Base-by-base conservation (phyloP, 495 filamentous ascomycete genomes). In the Saxophila tyrrhenica region DNA sequence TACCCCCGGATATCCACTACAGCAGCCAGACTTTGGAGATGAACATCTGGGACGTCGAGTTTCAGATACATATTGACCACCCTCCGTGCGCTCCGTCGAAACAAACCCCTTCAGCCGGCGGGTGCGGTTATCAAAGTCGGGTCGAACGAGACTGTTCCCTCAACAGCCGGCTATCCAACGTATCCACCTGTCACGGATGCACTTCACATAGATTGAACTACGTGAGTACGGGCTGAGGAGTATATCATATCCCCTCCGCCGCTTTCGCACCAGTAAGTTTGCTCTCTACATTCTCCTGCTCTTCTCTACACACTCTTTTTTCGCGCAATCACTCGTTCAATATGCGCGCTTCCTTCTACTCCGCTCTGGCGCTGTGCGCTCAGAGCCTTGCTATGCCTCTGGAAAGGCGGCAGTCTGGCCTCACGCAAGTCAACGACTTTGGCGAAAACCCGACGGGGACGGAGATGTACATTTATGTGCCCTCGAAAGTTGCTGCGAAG, bases 381-480 rank as follows among this genome's bases (percentile, higher is more conserved):
- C 5, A 13, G 5, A 13, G 7, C 29, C 7, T 13, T 7, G 29
- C 29, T 5, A 35, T 35, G 29, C 29, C 29, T 35, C 29, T 35
- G 29, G 29, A 35, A 35, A 35, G 29, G 29, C 29, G 29, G 5
- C 29, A 35, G 13, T 35, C 29, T 13, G 29, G 29, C 29, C 29
- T 35, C 29, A 35, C 29, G 13, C 29, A 35, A 13, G 29, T 35
- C 29, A 35, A 5, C 29, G 29, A 35, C 13, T 35, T 35, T 35
- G 29, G 29, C 29, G 29, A 35, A 35, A 35, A 35, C 29, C 29
- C 29, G 29, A 35, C 29, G 7, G 29, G 29, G 7, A 35, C 29
- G 29, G 29, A 35, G 29, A 35, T 63, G 52, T 65, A 63, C 54
- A 56, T 68, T 20, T 66, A 66, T 51, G 58, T 62, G 2, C 65